Evolutionary conservation across 2,329 filamentous ascomycete species (phyloP), one percentile per base, ranked within the genome.

Genomic region (Septoria petroselini): DNA sequence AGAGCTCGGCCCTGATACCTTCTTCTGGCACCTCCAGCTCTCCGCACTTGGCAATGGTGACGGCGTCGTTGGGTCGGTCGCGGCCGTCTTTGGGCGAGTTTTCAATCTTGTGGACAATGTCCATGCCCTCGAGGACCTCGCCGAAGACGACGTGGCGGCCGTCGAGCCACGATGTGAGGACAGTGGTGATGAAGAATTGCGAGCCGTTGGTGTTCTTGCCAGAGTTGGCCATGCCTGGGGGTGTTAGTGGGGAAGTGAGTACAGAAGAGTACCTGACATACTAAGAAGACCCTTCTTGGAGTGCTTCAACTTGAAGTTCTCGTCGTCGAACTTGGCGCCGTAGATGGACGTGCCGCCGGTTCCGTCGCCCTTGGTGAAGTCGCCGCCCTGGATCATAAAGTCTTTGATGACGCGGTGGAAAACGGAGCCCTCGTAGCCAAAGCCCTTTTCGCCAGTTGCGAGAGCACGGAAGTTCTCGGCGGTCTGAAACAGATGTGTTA

Each of bases 221-320:
- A 54, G 86, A 81, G 74, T 91, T 91, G 72, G 86, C 88, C 88
- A 89, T 93, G 72, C 85, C 80, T 76, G 65, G 25, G 14, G 29
- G 35, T 14, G 42, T 52, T 35, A 47, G 48, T 29, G 17, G 3
- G 4, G 14, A 15, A 12, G 6, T 3, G 29, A 3, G 7, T 27
- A n/a, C 17, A 3, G 14, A 12, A 4, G 30, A 21, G 35, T 19
- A 62, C n/a, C n/a, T n/a, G n/a, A n/a, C 77, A 62, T 76, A 78
- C 77, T 89, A 59, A 93, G 76, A 43, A 88, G 75, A 65, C 88
- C 88, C 72, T 83, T 85, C 81, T 89, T 90, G 77, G 79, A 81
- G 83, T 94, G 88, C 71, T 90, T 91, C 68, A 91, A 80, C 84
- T 93, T 91, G 81, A 94, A 93, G 85, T 91, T 93, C 83, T 94